These are phyloP conservation scores for Waltergamsia citrina DNA, from an alignment of 2,329 filamentous ascomycete genomes.

Conservation along the genomic window DNA sequence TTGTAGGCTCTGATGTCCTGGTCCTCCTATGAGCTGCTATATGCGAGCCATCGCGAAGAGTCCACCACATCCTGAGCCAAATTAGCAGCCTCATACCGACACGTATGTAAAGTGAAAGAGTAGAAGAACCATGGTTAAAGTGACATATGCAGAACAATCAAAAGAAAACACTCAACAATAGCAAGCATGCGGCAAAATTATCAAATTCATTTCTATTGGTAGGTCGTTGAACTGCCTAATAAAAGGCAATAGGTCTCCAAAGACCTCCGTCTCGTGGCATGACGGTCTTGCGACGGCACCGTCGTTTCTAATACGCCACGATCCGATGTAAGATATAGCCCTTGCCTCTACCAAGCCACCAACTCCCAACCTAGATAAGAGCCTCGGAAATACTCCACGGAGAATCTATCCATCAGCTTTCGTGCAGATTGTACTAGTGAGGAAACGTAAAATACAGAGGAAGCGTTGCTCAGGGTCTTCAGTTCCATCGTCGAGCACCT, in stretches of 20 bases:
- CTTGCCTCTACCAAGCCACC: constrained; percentile 6
- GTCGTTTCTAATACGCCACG: not conserved
- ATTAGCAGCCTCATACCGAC: too few species aligned
- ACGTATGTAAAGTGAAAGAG: too few species aligned
- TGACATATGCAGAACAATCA: too few species aligned
- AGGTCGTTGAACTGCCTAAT: not conserved
- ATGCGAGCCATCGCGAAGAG: too few species aligned
- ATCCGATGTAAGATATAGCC: not conserved
- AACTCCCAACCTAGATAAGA: constrained; percentile 14
- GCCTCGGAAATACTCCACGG: constrained; percentile 14
- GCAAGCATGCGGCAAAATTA: too few species aligned
- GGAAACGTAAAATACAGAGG: constrained; percentile 38
- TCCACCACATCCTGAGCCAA: too few species aligned
- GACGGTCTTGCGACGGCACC: not conserved
- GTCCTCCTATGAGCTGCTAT: too few species aligned
- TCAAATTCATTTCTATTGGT: not conserved
- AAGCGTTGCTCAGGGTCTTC: not conserved
- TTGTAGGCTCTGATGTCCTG: too few species aligned
- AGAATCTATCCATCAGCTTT: constrained; percentile 10
- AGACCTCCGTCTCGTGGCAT: not conserved
- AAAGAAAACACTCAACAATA: too few species aligned
- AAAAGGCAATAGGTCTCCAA: too few species aligned
- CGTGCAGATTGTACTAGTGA: constrained; percentile 19
- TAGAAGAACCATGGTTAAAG: too few species aligned
- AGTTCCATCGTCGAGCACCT: constrained; percentile 12